Conservation (phyloP, 345 rosid species). For the Orychophragmus violaceus region DNA sequence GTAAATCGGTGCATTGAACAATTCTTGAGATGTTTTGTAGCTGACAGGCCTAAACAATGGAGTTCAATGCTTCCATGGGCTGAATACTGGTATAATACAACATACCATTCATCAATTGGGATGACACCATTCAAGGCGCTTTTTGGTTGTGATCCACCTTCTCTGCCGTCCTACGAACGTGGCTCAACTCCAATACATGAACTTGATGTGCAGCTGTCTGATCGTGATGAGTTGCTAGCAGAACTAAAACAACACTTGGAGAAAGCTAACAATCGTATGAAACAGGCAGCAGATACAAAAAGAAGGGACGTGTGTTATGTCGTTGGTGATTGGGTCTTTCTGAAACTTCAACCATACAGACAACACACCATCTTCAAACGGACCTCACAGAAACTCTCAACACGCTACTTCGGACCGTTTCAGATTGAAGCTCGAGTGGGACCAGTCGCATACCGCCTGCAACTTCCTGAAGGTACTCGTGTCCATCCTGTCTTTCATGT, state of each 20-base stretch:
- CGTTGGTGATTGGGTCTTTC: not conserved
- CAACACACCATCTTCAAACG: not conserved
- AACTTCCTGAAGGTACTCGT: not conserved
- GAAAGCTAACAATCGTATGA: not conserved
- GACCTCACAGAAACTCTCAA: not conserved
- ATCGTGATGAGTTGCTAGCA: no score
- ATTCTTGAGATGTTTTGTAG: not conserved
- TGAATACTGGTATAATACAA: not conserved
- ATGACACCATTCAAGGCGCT: not conserved
- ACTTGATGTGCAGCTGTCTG: no score
- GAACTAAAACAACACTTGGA: no score
- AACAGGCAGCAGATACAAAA: not conserved
- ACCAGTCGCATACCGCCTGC: not conserved
- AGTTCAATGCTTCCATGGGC: not conserved
- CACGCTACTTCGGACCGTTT: not conserved
- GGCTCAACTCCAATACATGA: no score
- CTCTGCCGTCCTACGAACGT: no score
- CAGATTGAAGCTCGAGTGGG: not conserved
- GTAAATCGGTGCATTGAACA: not conserved
- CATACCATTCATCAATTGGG: not conserved
- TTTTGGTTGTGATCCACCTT: not conserved
- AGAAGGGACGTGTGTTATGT: not conserved
- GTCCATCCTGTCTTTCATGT: not conserved
- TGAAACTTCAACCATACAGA: not conserved
- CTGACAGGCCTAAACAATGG: not conserved